Evolutionary conservation across 345 rosid genomes (phyloP), one percentile per base, ranked within the genome.

Genomic region (Gossypioides kirkii): DNA sequence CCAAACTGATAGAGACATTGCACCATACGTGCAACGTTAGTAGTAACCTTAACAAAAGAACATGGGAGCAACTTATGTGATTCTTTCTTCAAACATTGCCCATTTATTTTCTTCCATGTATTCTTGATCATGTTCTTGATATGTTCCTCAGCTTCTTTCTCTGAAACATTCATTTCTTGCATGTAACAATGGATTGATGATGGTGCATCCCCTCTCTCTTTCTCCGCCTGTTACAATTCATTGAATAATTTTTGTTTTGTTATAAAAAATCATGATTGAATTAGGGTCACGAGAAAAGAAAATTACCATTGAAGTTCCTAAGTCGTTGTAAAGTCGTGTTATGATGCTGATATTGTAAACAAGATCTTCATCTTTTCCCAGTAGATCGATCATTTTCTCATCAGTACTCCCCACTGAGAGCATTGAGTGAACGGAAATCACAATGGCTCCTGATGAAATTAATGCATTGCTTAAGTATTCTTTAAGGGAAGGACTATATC

Each of bases 121-220:
- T 78, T 45, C 23, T n/a, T 49, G 36, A 86, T 80, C 75, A 82
- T 67, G 12, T 32, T 68, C 45, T 79, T 72, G 0, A 84, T 65
- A 60, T 82, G 80, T 13, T 72, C 49, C 78, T 65, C 70, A 3
- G 88, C 87, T 43, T 20, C 38, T 38, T 70, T 81, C 54, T 84
- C 92, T 8, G 84, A 65, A 43, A 77, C 83, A 26, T 83, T 71
- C 45, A n/a, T 53, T 71, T 86, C 89, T 65, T 41, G 25, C 87
- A 83, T 83, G 53, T 55, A 73, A 53, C 89, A 84, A 20, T 65
- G 11, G 41, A 88, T 67, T 0, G 88, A 83, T 16, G 89, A 84
- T 17, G 90, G 80, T 4, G 82, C 85, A 71, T 86, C 88, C 18
- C 88, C 89, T 74, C 89, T 83, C 75, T 88, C 88, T 36, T 52